These are phyloP conservation scores for Gaultheria prostrata DNA, from an alignment of 148 eudicot species.

Conservation along the genomic window DNA sequence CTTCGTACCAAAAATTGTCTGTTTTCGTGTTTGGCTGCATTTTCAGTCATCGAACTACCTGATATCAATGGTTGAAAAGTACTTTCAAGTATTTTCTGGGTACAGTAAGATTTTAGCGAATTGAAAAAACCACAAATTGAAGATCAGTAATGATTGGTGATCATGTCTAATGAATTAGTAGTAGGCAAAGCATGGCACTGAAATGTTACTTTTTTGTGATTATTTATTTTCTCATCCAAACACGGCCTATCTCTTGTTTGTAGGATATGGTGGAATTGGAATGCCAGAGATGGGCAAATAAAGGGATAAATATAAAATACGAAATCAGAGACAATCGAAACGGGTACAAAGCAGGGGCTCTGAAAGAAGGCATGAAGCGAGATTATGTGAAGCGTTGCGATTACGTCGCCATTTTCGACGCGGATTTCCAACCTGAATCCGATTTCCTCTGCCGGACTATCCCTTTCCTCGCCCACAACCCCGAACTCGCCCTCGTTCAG, in stretches of 20 bases:
- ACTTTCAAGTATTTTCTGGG: too few species aligned
- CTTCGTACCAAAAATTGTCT: too few species aligned
- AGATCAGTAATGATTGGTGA: too few species aligned
- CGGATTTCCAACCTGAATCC: conserved; percentile 79
- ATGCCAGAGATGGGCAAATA: conserved; percentile 30
- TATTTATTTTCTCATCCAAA: not conserved
- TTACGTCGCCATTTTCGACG: conserved; percentile 74
- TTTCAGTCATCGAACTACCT: too few species aligned
- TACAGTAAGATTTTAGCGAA: too few species aligned
- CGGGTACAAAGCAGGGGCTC: conserved; percentile 32
- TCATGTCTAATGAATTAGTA: too few species aligned
- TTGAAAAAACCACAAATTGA: too few species aligned
- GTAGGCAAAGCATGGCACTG: not conserved
- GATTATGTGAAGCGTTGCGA: conserved; percentile 25
- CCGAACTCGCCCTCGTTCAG: conserved; percentile 55
- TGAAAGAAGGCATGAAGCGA: conserved; percentile 27
- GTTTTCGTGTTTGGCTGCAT: too few species aligned
- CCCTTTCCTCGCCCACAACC: conserved; percentile 60
- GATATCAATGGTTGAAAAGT: too few species aligned
- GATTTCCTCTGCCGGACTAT: conserved; percentile 61
- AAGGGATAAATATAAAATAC: conserved; percentile 29
- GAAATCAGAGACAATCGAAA: conserved; percentile 24
- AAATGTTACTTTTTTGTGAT: not conserved
- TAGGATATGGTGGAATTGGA: conserved; percentile 29
- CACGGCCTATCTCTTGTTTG: not conserved